Evolutionary conservation across 306 rosid species (phyloP).

Genomic region (Spatholobus suberectus): DNA sequence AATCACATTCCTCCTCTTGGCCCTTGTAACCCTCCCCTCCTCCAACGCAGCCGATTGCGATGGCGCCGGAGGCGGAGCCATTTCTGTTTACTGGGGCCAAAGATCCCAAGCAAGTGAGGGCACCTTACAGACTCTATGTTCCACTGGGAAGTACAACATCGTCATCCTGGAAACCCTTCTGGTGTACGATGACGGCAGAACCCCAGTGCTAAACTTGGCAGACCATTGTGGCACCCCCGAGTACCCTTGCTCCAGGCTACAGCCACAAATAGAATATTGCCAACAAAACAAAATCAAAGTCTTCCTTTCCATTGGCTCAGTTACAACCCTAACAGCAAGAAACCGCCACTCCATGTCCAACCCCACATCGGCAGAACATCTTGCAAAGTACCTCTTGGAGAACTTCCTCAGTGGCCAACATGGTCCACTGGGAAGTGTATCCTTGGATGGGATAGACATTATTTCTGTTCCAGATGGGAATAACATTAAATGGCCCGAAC

Average conservation of each 20-base stretch:
- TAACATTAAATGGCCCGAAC: neutral
- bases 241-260: constrained; percentile 11
- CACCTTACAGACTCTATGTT: neutral
- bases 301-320: neutral
- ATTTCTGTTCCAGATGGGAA: neutral
- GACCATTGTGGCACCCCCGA: neutral
- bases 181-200: neutral
- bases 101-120: neutral
- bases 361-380: neutral
- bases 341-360: neutral
- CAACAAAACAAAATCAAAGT: neutral
- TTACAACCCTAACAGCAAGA: neutral
- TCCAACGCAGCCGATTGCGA: neutral
- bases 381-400: neutral
- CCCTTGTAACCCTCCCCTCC: neutral
- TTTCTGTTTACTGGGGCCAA: neutral
- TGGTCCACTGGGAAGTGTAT: constrained; percentile 8
- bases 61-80: neutral
- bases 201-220: neutral
- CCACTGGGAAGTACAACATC: neutral
- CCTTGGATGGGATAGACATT: constrained; percentile 28
- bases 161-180: neutral
- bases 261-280: neutral
- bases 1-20: neutral
- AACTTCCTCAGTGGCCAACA: neutral